Conservation (phyloP, 2,329 filamentous ascomycete genomes). For the Stylonectria norvegica region DNA sequence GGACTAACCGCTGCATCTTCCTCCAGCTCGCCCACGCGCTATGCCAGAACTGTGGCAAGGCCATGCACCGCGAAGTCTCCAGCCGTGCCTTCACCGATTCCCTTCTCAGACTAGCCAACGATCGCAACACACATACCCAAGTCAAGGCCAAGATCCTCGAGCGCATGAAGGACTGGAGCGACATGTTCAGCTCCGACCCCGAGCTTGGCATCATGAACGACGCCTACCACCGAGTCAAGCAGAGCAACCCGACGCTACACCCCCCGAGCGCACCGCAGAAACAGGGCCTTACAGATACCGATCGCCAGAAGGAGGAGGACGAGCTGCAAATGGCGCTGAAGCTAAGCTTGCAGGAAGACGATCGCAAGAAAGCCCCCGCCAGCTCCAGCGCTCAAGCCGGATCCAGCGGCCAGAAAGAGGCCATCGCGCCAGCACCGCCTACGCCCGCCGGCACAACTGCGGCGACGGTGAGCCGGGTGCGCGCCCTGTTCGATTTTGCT, state of each 20-base stretch:
- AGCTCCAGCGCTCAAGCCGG: slow-evolving; percentile 30
- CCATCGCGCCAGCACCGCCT: slow-evolving; percentile 46
- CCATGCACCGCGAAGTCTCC: slow-evolving; percentile 84
- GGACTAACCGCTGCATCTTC: not conserved
- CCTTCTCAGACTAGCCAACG: slow-evolving; percentile 82
- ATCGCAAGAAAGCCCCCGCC: slow-evolving; percentile 51
- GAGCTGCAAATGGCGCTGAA: slow-evolving; percentile 95
- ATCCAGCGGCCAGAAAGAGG: slow-evolving; percentile 40
- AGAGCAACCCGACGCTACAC: slow-evolving; percentile 80
- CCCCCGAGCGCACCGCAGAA: slow-evolving; percentile 92
- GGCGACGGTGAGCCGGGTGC: slow-evolving; percentile 90
- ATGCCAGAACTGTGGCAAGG: slow-evolving; percentile 84
- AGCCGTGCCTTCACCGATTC: slow-evolving; percentile 94
- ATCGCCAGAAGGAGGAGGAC: slow-evolving; percentile 93
- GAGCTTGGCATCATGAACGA: slow-evolving; percentile 98
- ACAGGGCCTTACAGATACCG: slow-evolving; percentile 81
- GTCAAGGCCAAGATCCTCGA: slow-evolving; percentile 97
- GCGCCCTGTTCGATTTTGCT: slow-evolving; percentile 90
- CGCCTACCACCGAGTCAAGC: slow-evolving; percentile 83
- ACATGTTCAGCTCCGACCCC: slow-evolving; percentile 86
- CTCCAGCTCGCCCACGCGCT: slow-evolving; percentile 87
- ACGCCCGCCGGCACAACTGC: slow-evolving; percentile 84
- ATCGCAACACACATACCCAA: slow-evolving; percentile 92
- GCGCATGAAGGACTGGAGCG: slow-evolving; percentile 92
- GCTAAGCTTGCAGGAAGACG: slow-evolving; percentile 87